Evolutionary conservation across 2,329 filamentous ascomycete genomes (phyloP), one percentile per base, ranked within the genome.

Genomic region (Penicillium sumatraense): DNA sequence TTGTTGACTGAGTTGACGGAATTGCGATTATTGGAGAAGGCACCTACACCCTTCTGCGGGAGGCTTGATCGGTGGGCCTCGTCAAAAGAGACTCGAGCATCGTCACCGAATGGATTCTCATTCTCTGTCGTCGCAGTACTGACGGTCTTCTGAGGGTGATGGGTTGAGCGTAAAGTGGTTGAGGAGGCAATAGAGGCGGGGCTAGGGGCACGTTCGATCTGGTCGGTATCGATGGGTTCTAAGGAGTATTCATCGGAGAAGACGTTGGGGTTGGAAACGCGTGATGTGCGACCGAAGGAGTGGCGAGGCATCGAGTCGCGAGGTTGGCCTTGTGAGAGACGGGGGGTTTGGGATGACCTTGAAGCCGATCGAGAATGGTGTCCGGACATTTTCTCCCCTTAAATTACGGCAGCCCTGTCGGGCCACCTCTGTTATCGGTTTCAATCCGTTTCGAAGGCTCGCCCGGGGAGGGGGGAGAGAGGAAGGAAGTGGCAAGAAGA

Each of bases 191-290:
- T 57, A n/a, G 73, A 75, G 23, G 67, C 67, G 14, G 67, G 64
- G 46, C 64, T 72, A 48, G 63, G 66, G 29, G 65, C 67, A 31
- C 67, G 65, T 45, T 69, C 67, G 48, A 70, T 64, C 50, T 65
- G 65, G 61, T 71, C 68, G 51, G 67, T 53, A 54, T 78, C 69
- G 46, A 77, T 66, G 11, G 73, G 68, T 58, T 80, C 75, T 60
- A 80, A 62, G 8, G 77, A 78, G 62, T 76, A 79, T 38, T 80
- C 77, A 61, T 81, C 78, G 56, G 78, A 78, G 64, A 81, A 81
- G 33, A 81, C 72, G 64, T 80, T 75, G 44, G 74, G 71, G 58
- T 77, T 75, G 38, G 71, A 68, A 40, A 63, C 66, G 49, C 61
- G 67, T 35, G 70, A 69, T 29, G 64, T 69, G 58, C 63, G 68